Evolutionary conservation across 768 basidiomycete species (phyloP), one percentile per base, ranked within the genome.

Genomic region (Phylloporus scabripes): DNA sequence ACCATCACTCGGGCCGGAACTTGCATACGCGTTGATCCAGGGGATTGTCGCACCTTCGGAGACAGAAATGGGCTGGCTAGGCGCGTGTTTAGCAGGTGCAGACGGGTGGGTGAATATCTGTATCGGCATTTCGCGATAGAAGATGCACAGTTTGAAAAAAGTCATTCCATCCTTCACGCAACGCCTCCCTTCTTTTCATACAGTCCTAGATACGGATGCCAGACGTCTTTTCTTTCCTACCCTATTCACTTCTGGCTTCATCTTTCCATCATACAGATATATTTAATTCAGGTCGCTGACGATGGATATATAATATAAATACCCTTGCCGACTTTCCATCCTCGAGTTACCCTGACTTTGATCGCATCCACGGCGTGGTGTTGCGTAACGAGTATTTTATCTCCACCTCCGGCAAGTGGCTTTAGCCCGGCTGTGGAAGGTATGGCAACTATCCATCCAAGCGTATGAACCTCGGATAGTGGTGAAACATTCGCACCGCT

Each of bases 61-160:
- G 26, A 77, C 92, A 6, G 95, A 98, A 61, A 75, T 97, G 68
- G 92, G 86, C 5, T 96, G 95, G 94, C 66, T 98, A n/a, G 87
- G 91, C 9, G 85, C 89, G 17, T 92, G 92, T 59, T 72, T 97
- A 68, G 81, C 85, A 11, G 93, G 92, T 7, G 91, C 92, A 11
- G 96, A 98, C 61, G 96, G 96, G 5, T 98, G 93, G 93, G 76
- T 95, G 24, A 87, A 89, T 63, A 75, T 97, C 46, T 94, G 92
- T 61, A 72, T 96, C 24, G 88, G 87, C 14, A 67, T 87, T 14
- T 53, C 58, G 39, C 63, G 64, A 39, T 66, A 66, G 59, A 48
- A 44, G 33, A 28, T 5, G 9, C 42, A 32, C 17, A 9, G 14
- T 7, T 40, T 14, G 23, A 21, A 36, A 46, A 20, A 20, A 15